Base-by-base conservation (phyloP, 495 filamentous ascomycete species). In the Podospora conica region DNA sequence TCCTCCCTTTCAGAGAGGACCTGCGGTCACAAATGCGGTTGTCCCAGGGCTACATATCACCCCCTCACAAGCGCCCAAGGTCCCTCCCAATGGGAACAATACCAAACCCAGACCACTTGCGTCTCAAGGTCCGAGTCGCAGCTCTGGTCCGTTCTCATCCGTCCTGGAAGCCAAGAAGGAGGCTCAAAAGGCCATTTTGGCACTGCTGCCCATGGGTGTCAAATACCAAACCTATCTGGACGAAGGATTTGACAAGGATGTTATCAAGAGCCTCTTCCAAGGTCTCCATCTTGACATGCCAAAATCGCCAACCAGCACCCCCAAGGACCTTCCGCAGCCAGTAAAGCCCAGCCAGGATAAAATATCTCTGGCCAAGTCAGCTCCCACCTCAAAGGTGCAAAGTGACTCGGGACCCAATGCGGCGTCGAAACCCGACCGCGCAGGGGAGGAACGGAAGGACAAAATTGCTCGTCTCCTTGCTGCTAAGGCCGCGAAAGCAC, bases 391-490 rank as follows among this genome's bases (percentile, higher is more conserved):
- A 8, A 48, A 48, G 18, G 40, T n/a, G 40, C 40, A 48, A 8
- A n/a, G 8, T n/a, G 18, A 18, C 40, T 48, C 40, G 40, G 40
- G 18, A n/a, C 40, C 40, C 40, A 48, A 18, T 48, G 40, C 4
- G 40, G 15, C 54, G 62, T 11, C 77, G 72, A 60, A 60, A 68
- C 58, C 69, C 18, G 69, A 73, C 8, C 66, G 65, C 4, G 87
- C 85, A 68, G 82, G 85, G 9, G 79, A 91, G 70, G 88, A 91
- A 69, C 83, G 90, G 28, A 92, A 92, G 68, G 89, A 92, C 66
- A 83, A 90, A 53, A 91, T 91, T 70, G 89, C 90, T 20, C 83
- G 86, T 55, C 85, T 91, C 71, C 81, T 91, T 58, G 90, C 91
- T 53, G 88, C 80, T 53, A 85, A 79, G 70, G 78, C 71, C 23